A percentile compares a stretch with the other conserved stretches of the same genome.
phyloP scores from a whole-genome alignment of 352 stramenopile species.

The Pythium pyrilobum region DNA sequence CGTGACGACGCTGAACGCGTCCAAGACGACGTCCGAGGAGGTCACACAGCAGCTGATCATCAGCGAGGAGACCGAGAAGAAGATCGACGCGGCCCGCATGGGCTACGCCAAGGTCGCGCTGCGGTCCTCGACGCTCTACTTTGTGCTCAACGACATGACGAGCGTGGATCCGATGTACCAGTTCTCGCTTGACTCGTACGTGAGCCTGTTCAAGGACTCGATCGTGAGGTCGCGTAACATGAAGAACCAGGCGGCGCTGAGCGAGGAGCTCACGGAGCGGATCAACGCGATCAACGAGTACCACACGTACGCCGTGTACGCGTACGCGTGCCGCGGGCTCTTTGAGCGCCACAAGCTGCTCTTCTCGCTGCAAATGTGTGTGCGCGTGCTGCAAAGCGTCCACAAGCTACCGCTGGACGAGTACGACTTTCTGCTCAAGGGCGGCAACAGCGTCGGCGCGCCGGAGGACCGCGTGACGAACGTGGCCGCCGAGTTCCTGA shows the following conservation, averaged over 20 bases:
- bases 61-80: constrained; percentile 93
- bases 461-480: constrained; percentile 77
- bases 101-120: constrained; percentile 90
- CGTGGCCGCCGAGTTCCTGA: constrained; percentile 83
- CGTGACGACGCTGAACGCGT: constrained; percentile 93
- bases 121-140: constrained; percentile 94
- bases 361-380: constrained; percentile 93
- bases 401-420: constrained; percentile 91
- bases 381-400: constrained; percentile 88
- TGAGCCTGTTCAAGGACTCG: constrained; percentile 92
- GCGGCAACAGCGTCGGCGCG: constrained; percentile 51
- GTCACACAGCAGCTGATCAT: constrained; percentile 91
- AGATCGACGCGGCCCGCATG: constrained; percentile 93
- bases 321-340: constrained; percentile 92
- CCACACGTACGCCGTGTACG: constrained; percentile 94
- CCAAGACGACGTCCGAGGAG: constrained; percentile 93
- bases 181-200: constrained; percentile 94
- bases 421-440: constrained; percentile 94
- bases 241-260: constrained; percentile 74
- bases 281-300: constrained; percentile 94
- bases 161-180: constrained; percentile 97
- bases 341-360: constrained; percentile 96
- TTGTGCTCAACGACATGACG: constrained; percentile 94
- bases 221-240: constrained; percentile 86
- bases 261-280: constrained; percentile 77